Percentiles rank a stretch among this genome's conserved stretches.
Conservation (phyloP, 148 eudicot species). For the Camellia lanceoleosa region DNA sequence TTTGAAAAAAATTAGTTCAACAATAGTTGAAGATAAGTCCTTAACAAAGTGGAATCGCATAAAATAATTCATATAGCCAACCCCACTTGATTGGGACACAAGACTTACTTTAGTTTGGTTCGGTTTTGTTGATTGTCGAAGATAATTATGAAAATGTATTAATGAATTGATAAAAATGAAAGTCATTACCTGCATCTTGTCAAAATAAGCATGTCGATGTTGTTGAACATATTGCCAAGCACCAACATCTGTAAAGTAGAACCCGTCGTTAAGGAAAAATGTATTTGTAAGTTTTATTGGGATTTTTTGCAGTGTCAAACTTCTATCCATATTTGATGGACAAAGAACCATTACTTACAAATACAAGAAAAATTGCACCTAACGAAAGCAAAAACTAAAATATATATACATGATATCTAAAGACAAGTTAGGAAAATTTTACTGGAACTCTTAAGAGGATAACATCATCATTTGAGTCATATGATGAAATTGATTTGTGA, state of each 20-base stretch:
- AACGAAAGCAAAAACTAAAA: neutral
- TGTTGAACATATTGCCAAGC: constrained; percentile 89
- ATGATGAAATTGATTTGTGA: neutral
- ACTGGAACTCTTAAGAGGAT: neutral
- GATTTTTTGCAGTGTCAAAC: neutral
- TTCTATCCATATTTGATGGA: neutral
- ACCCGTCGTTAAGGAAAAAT: neutral
- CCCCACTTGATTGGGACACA: no score
- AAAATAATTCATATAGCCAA: no score
- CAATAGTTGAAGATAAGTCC: no score
- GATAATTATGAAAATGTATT: neutral
- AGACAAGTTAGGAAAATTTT: neutral
- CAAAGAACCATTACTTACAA: neutral
- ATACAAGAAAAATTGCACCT: neutral
- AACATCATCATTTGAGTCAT: neutral
- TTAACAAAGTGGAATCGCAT: neutral
- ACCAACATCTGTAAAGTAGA: constrained; percentile 61
- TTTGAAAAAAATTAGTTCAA: no score
- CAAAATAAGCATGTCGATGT: constrained; percentile 93
- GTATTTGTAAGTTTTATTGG: neutral
- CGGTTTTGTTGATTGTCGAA: neutral
- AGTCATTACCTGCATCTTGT: constrained; percentile 77
- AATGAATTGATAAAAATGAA: neutral
- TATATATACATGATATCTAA: neutral
- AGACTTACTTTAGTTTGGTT: neutral